A percentile compares a stretch with the other conserved stretches of the same genome.
Conservation (phyloP, 805 yeast genomes). For the Brettanomyces custersianus region DNA sequence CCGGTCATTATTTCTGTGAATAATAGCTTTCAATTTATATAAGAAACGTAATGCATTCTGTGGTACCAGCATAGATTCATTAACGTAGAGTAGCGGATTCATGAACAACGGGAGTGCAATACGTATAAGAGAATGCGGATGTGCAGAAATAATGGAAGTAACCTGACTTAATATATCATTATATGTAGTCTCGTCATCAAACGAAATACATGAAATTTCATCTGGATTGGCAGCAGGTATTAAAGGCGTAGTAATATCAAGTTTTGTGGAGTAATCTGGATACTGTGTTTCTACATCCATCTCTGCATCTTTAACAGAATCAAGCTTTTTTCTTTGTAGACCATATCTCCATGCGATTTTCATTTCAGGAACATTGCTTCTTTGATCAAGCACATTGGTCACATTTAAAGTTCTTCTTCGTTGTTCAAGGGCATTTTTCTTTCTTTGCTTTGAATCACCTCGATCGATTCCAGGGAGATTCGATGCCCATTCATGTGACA, state of each 20-base stretch:
- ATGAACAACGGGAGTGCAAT: slow-evolving; percentile 68
- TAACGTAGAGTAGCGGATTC: slow-evolving; percentile 67
- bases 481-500: slow-evolving; percentile 48
- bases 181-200: slow-evolving; percentile 13
- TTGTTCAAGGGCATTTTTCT: slow-evolving; percentile 45
- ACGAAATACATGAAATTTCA: slow-evolving; percentile 51
- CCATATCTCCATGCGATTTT: slow-evolving; percentile 96
- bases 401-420: slow-evolving; percentile 62
- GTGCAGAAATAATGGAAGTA: slow-evolving; percentile 29
- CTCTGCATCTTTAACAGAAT: slow-evolving; percentile 4
- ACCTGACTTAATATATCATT: slow-evolving; percentile 31
- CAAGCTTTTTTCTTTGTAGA: slow-evolving; percentile 25
- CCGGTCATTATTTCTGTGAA: slow-evolving; percentile 32
- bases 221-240: slow-evolving; percentile 55
- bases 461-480: slow-evolving; percentile 72
- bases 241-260: slow-evolving; percentile 69
- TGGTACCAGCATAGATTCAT: slow-evolving; percentile 27
- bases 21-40: slow-evolving; percentile 46
- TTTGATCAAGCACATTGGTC: slow-evolving; percentile 43
- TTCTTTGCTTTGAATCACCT: slow-evolving; percentile 59
- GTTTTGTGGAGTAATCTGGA: slow-evolving; percentile 53
- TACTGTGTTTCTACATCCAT: slow-evolving; percentile 25
- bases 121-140: slow-evolving; percentile 46
- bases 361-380: slow-evolving; percentile 35
- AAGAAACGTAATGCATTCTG: slow-evolving; percentile 49